phyloP scores from a whole-genome alignment of 1,284 basidiomycete genomes.

The Boletellus deceptivus region DNA sequence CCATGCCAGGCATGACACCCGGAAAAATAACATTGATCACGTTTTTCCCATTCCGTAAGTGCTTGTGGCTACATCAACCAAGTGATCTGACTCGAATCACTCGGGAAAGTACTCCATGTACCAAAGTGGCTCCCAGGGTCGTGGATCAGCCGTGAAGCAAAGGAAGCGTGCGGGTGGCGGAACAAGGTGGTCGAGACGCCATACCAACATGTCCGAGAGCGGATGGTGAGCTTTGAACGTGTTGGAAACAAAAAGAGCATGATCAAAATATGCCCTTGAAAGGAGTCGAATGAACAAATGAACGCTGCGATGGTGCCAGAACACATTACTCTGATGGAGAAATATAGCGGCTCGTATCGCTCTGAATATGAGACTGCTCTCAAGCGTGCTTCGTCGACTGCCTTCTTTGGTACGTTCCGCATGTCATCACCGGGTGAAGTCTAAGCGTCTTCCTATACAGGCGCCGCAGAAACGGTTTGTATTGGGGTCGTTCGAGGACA shows the following conservation, averaged over 20 bases:
- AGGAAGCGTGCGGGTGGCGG: not conserved
- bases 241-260: not conserved
- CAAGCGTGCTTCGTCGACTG: not conserved
- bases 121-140: constrained; percentile 21
- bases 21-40: constrained; percentile 6
- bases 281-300: not conserved
- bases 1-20: not conserved
- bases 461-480: constrained; percentile 14
- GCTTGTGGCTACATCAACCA: too few relatives aligned
- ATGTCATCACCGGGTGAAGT: too few relatives aligned
- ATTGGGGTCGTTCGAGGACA: not conserved
- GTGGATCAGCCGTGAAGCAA: constrained; percentile 3
- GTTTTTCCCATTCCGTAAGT: constrained; percentile 21
- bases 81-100: not conserved
- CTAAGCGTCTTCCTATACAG: not conserved
- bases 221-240: not conserved
- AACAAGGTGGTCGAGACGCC: constrained; percentile 8
- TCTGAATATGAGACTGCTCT: not conserved
- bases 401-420: not conserved
- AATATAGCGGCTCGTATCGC: not conserved
- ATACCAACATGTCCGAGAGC: constrained; percentile 8
- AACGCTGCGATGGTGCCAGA: constrained; percentile 6
- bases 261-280: not conserved
- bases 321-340: not conserved
- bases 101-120: constrained; percentile 13